Evolutionary conservation across 768 basidiomycete species (phyloP).

Genomic region (Psilocybe tampanensis): DNA sequence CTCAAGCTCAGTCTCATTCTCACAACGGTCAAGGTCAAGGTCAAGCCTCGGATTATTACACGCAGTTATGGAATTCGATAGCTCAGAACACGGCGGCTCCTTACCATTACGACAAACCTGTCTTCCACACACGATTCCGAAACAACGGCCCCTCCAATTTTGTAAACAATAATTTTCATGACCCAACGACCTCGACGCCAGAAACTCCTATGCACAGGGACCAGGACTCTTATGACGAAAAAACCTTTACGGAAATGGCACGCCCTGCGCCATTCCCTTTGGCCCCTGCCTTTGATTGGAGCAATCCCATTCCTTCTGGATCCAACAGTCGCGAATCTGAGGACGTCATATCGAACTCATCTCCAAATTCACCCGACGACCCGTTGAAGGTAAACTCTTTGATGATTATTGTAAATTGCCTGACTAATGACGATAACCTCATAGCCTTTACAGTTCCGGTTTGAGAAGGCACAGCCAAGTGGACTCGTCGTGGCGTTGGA

Average conservation of each 20-base stretch:
- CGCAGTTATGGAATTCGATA: neutral
- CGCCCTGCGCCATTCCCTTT: neutral
- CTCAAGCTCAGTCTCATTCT: neutral
- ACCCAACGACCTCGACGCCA: too few species aligned
- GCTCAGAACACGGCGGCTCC: constrained; percentile 1
- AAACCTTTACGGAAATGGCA: neutral
- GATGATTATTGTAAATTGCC: too few species aligned
- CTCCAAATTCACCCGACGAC: neutral
- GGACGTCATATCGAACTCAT: neutral
- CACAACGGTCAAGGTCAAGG: too few species aligned
- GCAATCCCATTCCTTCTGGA: constrained; percentile 6
- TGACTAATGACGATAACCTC: too few species aligned
- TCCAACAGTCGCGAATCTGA: neutral
- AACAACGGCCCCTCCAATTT: constrained; percentile 19
- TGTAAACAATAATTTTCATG: neutral
- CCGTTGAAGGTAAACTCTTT: neutral
- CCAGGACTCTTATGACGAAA: neutral
- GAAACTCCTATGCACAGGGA: neutral
- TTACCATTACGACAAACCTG: constrained; percentile 13
- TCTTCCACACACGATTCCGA: constrained; percentile 14
- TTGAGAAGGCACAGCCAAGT: too few species aligned
- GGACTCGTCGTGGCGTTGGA: too few species aligned
- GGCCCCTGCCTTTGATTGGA: constrained; percentile 16
- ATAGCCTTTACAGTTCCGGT: too few species aligned
- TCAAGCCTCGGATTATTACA: too few species aligned